Conservation (phyloP, 2,329 filamentous ascomycete genomes). For the Cytospora leucostoma region DNA sequence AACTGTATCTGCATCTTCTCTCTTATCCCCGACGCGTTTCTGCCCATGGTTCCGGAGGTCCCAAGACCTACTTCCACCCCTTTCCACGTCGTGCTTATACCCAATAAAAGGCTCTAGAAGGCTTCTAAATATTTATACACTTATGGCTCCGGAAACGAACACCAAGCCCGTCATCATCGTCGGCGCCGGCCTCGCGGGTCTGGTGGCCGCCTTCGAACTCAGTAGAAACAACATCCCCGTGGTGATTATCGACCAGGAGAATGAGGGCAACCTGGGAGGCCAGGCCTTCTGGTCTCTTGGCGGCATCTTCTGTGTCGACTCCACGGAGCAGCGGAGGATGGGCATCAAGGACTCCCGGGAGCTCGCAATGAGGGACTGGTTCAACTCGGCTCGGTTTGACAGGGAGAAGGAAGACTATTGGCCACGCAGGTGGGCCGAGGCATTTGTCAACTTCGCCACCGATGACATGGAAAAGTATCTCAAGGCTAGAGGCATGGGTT, state of each 20-base stretch:
- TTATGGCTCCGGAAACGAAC: constrained; percentile 5
- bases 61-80: neutral
- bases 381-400: constrained; percentile 59
- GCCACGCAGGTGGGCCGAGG: constrained; percentile 63
- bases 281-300: constrained; percentile 67
- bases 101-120: neutral
- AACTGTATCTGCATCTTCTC: neutral
- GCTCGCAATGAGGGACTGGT: constrained; percentile 61
- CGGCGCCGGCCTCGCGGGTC: constrained; percentile 59
- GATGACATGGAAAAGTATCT: constrained; percentile 61
- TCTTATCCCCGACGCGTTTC: neutral
- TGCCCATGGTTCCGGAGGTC: neutral
- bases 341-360: constrained; percentile 60
- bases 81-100: neutral
- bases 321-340: constrained; percentile 55
- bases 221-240: constrained; percentile 50
- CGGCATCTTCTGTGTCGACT: constrained; percentile 62
- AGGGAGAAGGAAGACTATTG: constrained; percentile 57
- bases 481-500: constrained; percentile 53
- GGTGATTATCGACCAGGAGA: constrained; percentile 61
- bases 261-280: constrained; percentile 56
- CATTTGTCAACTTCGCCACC: constrained; percentile 63
- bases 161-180: constrained; percentile 54
- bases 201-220: constrained; percentile 61
- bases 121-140: neutral